Conservation (phyloP, 106 monocot genomes). For the Alisma plantagoaquatica region DNA sequence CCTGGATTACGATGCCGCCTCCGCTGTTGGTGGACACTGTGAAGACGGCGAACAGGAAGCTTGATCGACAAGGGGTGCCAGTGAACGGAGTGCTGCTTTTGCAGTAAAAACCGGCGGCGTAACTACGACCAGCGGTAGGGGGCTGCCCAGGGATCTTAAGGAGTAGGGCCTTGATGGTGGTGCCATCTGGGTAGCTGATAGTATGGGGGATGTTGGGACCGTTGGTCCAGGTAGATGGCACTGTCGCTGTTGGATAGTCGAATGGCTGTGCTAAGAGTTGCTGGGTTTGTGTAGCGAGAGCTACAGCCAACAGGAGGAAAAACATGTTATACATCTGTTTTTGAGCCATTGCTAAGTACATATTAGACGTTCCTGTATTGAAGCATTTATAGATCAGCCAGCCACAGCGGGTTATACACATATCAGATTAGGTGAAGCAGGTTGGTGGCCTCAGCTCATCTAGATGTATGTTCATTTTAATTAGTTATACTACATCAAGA, state of each 20-base stretch:
- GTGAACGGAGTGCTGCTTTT: slow-evolving; percentile 20
- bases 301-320: no score
- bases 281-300: no score
- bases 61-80: not conserved
- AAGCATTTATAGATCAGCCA: no score
- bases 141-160: slow-evolving; percentile 10
- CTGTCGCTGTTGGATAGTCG: slow-evolving; percentile 11
- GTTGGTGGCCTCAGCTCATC: no score
- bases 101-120: slow-evolving; percentile 46
- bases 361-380: no score
- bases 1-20: not conserved
- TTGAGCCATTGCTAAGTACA: no score
- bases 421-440: no score
- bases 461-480: no score
- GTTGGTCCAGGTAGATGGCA: slow-evolving; percentile 8
- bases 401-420: no score
- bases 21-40: slow-evolving; percentile 24
- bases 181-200: not conserved
- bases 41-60: slow-evolving; percentile 38
- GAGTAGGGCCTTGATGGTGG: slow-evolving; percentile 23
- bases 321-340: no score
- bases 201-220: not conserved
- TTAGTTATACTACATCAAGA: no score
- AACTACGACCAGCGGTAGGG: slow-evolving; percentile 31
- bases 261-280: no score